Base-by-base conservation (phyloP, 1,284 basidiomycete species). In the Ustilago sp. region DNA sequence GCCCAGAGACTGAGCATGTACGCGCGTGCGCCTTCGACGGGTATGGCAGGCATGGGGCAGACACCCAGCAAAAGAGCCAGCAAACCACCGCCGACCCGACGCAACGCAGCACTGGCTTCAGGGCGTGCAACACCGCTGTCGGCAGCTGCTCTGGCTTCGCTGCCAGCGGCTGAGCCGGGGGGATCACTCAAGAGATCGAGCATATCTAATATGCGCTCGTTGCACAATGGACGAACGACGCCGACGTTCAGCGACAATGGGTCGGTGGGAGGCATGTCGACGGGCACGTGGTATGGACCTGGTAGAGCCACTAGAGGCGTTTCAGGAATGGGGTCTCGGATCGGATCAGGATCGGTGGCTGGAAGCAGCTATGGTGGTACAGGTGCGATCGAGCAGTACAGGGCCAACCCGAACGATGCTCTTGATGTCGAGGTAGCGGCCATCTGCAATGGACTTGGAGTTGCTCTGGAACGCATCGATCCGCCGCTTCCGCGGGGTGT, bases 381-480 rank as follows among this genome's bases (percentile, higher is more conserved):
- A 2, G 72, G 68, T 8, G 51, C 59, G 31, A 77, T 77, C 13
- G 76, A 74, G 48, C 60, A 90, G 71, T 95, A 95, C 86, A 85
- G 89, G n/a, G 90, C 92, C 3, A 94, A 92, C 84, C 82, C 88
- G 50, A 90, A 90, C 68, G 94, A 95, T 84, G 93, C 93, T 4
- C 89, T 95, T 39, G 94, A 95, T 86, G 86, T 88, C 8, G 92
- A 94, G 83, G 90, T 95, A 41, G 92, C 92, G 4, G 87, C 87
- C 36, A 87, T 94, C 47, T 92, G 91, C 70, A 94, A 95, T 84
- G 89, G 90, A 17, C 89, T 93, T 48, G 88, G 90, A 19, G 88
- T 95, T 59, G 85, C 91, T 17, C 88, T 95, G 61, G 91, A 93
- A 80, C 91, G 94, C 2, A 88, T 94, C 11, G 94, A 95, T 81